Conservation (phyloP, 306 rosid genomes). For the Gynostemma pentaphyllum region DNA sequence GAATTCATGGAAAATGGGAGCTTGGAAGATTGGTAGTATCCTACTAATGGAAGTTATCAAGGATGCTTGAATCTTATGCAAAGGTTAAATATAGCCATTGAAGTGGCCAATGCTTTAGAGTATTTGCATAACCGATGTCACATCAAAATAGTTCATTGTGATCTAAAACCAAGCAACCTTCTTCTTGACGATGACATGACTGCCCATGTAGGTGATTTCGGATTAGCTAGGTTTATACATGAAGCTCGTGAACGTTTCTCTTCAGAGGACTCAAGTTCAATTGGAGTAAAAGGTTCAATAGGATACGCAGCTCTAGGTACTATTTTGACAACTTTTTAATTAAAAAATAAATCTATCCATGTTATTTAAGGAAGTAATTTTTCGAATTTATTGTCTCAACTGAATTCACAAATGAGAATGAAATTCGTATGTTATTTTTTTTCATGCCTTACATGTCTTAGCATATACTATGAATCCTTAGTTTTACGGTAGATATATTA, state of each 20-base stretch:
- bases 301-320: slow-evolving; percentile 1
- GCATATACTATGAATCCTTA: too few relatives aligned
- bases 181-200: slow-evolving; percentile 2
- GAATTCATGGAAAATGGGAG: neutral
- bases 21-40: neutral
- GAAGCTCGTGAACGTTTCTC: neutral
- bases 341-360: too few relatives aligned
- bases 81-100: neutral
- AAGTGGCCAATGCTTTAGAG: neutral
- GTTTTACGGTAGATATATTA: too few relatives aligned
- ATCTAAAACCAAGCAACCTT: neutral
- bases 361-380: too few relatives aligned
- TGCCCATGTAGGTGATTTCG: neutral
- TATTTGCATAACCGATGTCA: neutral
- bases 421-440: too few relatives aligned
- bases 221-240: neutral
- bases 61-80: neutral
- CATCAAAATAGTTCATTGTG: neutral
- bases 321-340: too few relatives aligned
- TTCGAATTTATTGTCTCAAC: too few relatives aligned
- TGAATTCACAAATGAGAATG: too few relatives aligned
- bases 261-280: neutral
- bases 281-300: neutral
- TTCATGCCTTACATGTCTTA: too few relatives aligned
- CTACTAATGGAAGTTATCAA: neutral